Evolutionary conservation across 495 filamentous ascomycete species (phyloP).

Genomic region (Podospora pseudopauciseta): DNA sequence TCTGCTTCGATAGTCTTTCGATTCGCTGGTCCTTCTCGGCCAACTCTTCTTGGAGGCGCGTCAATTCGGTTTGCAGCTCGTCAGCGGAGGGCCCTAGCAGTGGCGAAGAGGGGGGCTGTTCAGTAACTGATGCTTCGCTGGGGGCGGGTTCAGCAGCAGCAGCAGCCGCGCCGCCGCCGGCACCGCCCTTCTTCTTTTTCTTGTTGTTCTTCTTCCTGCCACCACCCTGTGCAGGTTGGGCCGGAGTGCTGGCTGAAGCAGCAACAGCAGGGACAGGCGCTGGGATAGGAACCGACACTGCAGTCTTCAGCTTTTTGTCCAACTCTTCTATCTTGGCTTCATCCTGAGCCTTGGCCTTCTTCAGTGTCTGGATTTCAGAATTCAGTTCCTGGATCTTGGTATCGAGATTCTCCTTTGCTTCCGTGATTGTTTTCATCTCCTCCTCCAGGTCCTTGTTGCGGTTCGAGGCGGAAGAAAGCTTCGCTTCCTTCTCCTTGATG

Average conservation of each 20-base stretch:
- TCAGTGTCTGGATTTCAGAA: conserved; percentile 36
- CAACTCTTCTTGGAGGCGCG: conserved; percentile 56
- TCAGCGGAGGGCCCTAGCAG: conserved; percentile 24
- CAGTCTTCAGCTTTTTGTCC: conserved; percentile 34
- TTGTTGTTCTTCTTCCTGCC: conserved; percentile 90
- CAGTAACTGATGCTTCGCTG: conserved; percentile 28
- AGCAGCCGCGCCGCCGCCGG: conserved; percentile 39
- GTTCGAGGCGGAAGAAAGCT: conserved; percentile 24
- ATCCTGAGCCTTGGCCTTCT: conserved; percentile 33
- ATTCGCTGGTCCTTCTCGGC: conserved; percentile 70
- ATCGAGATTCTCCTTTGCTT: conserved; percentile 34
- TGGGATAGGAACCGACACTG: conserved; percentile 2
- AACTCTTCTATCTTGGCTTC: conserved; percentile 34
- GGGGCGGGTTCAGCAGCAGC: conserved; percentile 18
- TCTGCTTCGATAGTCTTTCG: conserved; percentile 58
- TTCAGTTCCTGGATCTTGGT: conserved; percentile 32
- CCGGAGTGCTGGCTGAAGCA: not conserved
- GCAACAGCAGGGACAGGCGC: conserved; percentile 16
- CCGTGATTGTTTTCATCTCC: conserved; percentile 29
- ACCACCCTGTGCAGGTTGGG: conserved; percentile 24
- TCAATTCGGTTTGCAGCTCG: conserved; percentile 41
- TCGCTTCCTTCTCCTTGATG: conserved; percentile 36
- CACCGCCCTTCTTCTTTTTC: conserved; percentile 62
- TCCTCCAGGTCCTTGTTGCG: conserved; percentile 40
- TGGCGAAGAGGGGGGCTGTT: conserved; percentile 24